phyloP scores from a whole-genome alignment of 306 rosid species.

The Vicia faba region DNA sequence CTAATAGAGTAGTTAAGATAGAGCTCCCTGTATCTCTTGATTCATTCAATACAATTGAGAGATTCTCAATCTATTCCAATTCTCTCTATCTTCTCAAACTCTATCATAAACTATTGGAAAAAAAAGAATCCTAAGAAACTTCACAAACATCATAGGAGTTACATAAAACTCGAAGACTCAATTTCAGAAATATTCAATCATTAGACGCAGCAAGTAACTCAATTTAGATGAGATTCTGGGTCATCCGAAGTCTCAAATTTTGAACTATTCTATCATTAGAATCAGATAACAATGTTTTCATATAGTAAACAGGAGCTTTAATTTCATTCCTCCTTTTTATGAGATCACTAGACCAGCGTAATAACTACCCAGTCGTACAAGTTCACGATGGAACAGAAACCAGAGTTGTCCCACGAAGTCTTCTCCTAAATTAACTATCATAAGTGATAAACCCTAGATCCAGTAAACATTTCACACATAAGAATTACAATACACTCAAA shows the following conservation, averaged over 20 bases:
- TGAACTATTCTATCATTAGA: too few relatives aligned
- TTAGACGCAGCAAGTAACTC: conserved; percentile 12
- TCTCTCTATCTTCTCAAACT: too few relatives aligned
- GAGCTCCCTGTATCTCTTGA: too few relatives aligned
- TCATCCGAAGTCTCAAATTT: too few relatives aligned
- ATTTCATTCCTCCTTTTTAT: too few relatives aligned
- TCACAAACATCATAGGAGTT: conserved; percentile 11
- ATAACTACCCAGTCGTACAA: neutral
- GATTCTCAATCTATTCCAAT: too few relatives aligned
- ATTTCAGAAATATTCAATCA: conserved; percentile 9
- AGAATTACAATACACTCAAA: neutral
- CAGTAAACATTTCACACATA: neutral
- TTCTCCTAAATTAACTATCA: neutral
- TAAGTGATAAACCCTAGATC: conserved; percentile 4
- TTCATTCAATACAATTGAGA: too few relatives aligned
- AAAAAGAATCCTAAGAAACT: conserved; percentile 13
- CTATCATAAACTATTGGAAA: too few relatives aligned
- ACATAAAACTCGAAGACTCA: conserved; percentile 21
- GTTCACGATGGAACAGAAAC: conserved; percentile 8
- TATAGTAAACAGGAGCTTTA: too few relatives aligned
- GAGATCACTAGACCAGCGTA: too few relatives aligned
- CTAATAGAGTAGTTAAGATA: too few relatives aligned
- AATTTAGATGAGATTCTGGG: neutral
- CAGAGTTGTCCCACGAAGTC: neutral
- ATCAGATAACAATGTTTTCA: too few relatives aligned